Evolutionary conservation across 306 rosid species (phyloP).

Genomic region (Castanea mollissima): DNA sequence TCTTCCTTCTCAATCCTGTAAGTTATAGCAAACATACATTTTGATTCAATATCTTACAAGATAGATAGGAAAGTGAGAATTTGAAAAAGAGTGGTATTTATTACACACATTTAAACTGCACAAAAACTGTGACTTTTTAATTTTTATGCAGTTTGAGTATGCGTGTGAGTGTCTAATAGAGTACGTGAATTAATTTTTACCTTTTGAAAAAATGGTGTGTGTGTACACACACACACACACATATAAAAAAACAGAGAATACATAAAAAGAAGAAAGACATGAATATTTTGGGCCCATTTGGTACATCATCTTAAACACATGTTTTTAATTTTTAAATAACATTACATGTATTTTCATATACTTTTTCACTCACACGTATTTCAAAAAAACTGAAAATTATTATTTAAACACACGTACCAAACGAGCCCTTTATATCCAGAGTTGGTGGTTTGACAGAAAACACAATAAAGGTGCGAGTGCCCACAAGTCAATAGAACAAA

Average conservation of each 20-base stretch:
- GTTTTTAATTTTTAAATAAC: too few relatives aligned
- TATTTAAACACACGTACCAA: too few relatives aligned
- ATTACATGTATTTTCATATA: too few relatives aligned
- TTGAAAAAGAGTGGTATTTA: not conserved
- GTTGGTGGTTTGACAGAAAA: not conserved
- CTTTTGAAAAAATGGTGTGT: too few relatives aligned
- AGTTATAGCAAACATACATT: conserved; percentile 3
- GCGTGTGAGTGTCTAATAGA: too few relatives aligned
- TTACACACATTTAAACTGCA: not conserved
- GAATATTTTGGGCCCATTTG: not conserved
- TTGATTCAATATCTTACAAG: not conserved
- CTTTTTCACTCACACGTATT: too few relatives aligned
- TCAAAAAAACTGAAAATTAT: too few relatives aligned
- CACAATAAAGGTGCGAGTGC: not conserved
- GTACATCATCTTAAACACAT: too few relatives aligned
- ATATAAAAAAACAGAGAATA: not conserved
- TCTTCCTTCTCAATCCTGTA: conserved; percentile 46
- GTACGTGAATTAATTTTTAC: too few relatives aligned
- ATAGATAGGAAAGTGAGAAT: not conserved
- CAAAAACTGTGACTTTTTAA: too few relatives aligned
- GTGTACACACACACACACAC: too few relatives aligned
- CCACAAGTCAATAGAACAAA: not conserved
- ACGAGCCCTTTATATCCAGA: not conserved
- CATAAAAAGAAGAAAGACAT: not conserved
- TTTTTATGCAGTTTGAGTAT: too few relatives aligned